Evolutionary conservation across 1,139 yeast genomes (phyloP).

Genomic region (Pichia terricola): DNA sequence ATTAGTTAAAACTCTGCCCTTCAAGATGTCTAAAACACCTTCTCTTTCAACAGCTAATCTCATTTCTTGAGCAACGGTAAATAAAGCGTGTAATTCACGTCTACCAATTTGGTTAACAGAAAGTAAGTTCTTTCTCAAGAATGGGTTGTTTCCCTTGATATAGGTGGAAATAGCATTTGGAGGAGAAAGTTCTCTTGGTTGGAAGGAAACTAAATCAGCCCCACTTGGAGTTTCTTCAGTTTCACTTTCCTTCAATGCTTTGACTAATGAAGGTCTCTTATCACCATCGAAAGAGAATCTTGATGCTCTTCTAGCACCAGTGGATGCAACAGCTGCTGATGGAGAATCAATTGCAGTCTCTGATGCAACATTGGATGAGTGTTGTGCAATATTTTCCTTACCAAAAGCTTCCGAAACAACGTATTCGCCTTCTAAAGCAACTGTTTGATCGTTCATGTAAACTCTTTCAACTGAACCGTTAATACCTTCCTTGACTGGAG

Average conservation of each 20-base stretch:
- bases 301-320: constrained; percentile 24
- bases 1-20: constrained; percentile 87
- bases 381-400: constrained; percentile 34
- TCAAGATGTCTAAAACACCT: constrained; percentile 84
- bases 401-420: constrained; percentile 54
- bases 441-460: constrained; percentile 65
- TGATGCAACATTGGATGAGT: constrained; percentile 20
- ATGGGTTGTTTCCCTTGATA: constrained; percentile 76
- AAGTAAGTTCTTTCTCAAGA: constrained; percentile 76
- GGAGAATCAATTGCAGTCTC: constrained; percentile 8
- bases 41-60: constrained; percentile 93
- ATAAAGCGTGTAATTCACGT: constrained; percentile 81
- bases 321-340: constrained; percentile 5
- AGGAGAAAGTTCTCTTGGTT: constrained; percentile 63
- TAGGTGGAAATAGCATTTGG: constrained; percentile 68
- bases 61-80: constrained; percentile 97
- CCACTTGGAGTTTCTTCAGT: constrained; percentile 48
- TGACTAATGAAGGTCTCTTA: constrained; percentile 30
- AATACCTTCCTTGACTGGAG: constrained; percentile 39
- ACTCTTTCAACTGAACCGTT: constrained; percentile 90
- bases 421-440: constrained; percentile 73
- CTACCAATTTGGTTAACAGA: constrained; percentile 84
- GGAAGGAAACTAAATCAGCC: constrained; percentile 64
- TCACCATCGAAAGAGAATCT: constrained; percentile 41
- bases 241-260: constrained; percentile 28